Evolutionary conservation across 2,329 filamentous ascomycete genomes (phyloP).

Genomic region (Alternaria rosae): DNA sequence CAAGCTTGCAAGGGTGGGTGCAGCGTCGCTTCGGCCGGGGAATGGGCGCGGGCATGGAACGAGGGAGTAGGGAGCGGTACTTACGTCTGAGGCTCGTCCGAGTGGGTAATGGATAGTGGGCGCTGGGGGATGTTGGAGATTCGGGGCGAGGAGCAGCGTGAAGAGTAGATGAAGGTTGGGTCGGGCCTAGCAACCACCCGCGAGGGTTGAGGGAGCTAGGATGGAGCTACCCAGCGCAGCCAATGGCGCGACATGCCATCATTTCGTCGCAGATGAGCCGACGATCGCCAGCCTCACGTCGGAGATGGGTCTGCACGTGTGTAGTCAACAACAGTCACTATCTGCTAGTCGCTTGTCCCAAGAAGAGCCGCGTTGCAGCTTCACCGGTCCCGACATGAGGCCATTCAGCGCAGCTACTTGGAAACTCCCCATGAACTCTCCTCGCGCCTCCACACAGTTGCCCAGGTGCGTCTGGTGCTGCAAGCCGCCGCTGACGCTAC

Average conservation of each 20-base stretch:
- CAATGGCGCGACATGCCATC: constrained; percentile 17
- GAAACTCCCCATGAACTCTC: not conserved
- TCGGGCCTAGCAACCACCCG: constrained; percentile 13
- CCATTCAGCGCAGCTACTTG: not conserved
- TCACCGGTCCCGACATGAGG: not conserved
- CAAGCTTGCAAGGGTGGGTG: constrained; percentile 27
- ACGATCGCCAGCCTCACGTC: constrained; percentile 4
- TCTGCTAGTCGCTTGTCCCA: not conserved
- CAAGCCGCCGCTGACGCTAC: constrained; percentile 29
- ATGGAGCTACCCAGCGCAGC: constrained; percentile 14
- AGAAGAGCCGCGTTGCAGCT: not conserved
- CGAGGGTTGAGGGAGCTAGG: constrained; percentile 16
- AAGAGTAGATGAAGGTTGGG: constrained; percentile 9
- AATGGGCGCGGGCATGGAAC: constrained; percentile 20
- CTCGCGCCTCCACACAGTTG: constrained; percentile 6
- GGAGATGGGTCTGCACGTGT: not conserved
- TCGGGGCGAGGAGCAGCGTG: constrained; percentile 6
- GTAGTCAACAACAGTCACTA: not conserved
- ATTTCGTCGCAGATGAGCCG: constrained; percentile 9
- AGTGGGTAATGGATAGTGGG: not conserved
- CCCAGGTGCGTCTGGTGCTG: constrained; percentile 16
- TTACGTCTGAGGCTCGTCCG: constrained; percentile 34
- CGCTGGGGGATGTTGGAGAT: constrained; percentile 9
- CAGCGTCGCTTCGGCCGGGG: constrained; percentile 29
- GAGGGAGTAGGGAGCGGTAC: constrained; percentile 16